A percentile compares a stretch with the other conserved stretches of the same genome.
phyloP scores from a whole-genome alignment of 352 stramenopile species.

The Pythium folliculosum region DNA sequence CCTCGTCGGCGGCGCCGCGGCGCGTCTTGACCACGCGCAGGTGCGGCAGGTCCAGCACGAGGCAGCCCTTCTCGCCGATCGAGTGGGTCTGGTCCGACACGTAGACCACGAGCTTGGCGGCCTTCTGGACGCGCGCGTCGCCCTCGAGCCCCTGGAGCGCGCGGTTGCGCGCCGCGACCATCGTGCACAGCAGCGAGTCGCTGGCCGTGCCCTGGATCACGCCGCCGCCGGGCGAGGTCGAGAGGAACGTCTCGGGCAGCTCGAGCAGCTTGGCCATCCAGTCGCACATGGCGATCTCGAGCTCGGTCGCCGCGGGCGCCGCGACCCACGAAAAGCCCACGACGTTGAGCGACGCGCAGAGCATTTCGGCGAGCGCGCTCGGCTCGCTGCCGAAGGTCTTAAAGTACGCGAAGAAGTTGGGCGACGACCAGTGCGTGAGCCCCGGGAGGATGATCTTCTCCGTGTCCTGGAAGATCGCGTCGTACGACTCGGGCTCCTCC shows the following conservation, averaged over 20 bases:
- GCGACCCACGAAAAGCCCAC: conserved; percentile 70
- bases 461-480: conserved; percentile 59
- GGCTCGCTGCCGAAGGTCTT: conserved; percentile 52
- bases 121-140: conserved; percentile 33
- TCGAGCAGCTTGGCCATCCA: conserved; percentile 63
- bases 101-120: conserved; percentile 57
- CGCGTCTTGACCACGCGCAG: conserved; percentile 53
- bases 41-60: conserved; percentile 64
- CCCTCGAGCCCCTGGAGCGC: conserved; percentile 42
- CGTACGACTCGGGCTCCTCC: conserved; percentile 56
- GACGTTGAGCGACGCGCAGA: conserved; percentile 56
- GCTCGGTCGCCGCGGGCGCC: conserved; percentile 58
- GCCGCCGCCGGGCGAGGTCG: conserved; percentile 50
- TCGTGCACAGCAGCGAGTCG: conserved; percentile 54
- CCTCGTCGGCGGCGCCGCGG: conserved; percentile 41
- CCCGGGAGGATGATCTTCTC: conserved; percentile 63
- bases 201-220: conserved; percentile 72
- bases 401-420: conserved; percentile 73
- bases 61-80: conserved; percentile 66
- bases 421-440: conserved; percentile 69
- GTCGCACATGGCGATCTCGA: conserved; percentile 71
- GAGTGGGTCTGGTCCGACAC: conserved; percentile 73
- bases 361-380: conserved; percentile 53
- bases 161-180: conserved; percentile 43
- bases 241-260: conserved; percentile 59